These are phyloP conservation scores for Eutypa lata DNA, from an alignment of 2,329 filamentous ascomycete genomes.

Conservation along the genomic window DNA sequence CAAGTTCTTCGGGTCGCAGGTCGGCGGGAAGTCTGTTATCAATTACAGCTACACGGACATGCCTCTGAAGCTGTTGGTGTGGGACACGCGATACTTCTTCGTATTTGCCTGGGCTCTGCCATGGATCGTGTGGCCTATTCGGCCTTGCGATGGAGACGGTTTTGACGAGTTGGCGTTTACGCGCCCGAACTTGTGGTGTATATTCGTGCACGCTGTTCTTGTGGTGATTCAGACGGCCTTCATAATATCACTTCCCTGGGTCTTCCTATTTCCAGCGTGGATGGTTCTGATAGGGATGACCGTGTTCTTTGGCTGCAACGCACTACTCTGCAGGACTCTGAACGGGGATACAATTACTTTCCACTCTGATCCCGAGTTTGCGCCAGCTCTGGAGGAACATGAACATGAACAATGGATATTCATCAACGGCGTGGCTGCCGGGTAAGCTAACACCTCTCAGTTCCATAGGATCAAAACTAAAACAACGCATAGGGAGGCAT, in stretches of 20 bases:
- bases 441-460: constrained; percentile 38
- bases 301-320: constrained; percentile 49
- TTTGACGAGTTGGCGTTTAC: constrained; percentile 65
- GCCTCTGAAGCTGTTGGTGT: constrained; percentile 47
- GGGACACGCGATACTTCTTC: constrained; percentile 56
- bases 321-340: constrained; percentile 46
- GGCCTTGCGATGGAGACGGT: constrained; percentile 46
- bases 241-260: constrained; percentile 54
- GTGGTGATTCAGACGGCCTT: constrained; percentile 58
- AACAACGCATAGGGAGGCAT: constrained; percentile 47
- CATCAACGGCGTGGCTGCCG: constrained; percentile 67
- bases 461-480: not conserved
- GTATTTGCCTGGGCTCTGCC: constrained; percentile 54
- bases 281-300: constrained; percentile 35
- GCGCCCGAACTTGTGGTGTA: constrained; percentile 50
- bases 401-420: constrained; percentile 75
- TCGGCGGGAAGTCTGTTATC: constrained; percentile 55
- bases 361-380: constrained; percentile 51
- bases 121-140: constrained; percentile 58
- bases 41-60: constrained; percentile 60
- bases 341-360: constrained; percentile 51
- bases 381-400: constrained; percentile 46
- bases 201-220: constrained; percentile 58
- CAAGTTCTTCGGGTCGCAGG: constrained; percentile 51
- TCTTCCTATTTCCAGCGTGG: constrained; percentile 48